Evolutionary conservation across 2,329 filamentous ascomycete genomes (phyloP), one percentile per base, ranked within the genome.

Genomic region (Colletotrichum sp.): DNA sequence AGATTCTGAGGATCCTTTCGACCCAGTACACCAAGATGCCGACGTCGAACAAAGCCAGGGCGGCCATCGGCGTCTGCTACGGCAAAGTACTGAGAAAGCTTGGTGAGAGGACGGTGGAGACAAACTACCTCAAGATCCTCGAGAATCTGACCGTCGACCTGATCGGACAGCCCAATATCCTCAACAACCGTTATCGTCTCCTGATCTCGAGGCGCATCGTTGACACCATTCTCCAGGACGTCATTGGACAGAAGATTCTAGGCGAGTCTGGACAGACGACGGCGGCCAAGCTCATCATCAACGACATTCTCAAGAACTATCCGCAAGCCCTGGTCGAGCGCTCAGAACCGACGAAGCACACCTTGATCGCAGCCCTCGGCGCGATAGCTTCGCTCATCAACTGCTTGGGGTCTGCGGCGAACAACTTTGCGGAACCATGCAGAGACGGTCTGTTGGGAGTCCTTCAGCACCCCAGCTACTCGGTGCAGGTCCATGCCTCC

Each of bases 401-500:
- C 55, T 94, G 92, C 0, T 89, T 99, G 5, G 96, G 96, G 5
- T 96, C 96, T 24, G 96, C 96, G 4, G 91, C 95, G 38, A 94
- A 93, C 76, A 88, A 88, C 69, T 92, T 98, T 79, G 94, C 95
- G 9, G 97, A 99, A 77, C 83, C 90, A 16, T 98, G 95, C 82
- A 92, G 96, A 65, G 97, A 99, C 83, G 94, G 94, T 5, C 87
- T 99, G 36, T 87, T 98, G 52, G 96, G 98, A 82, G 95, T 98
- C 7, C 87, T 98, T 30, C 95, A 98, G 79, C 97, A 99, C 84
- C 95, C 96, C 1, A 98, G 95, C 84, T 98, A 98, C 84, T 97
- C 96, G 6, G 97, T 99, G 3, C 97, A 99, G 81, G 92, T 98
- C 4, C 94, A 97, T 80, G 93, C 95, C 2, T 95, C 97, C 6